Conservation (phyloP, 2,329 filamentous ascomycete genomes). For the Periconia macrospinosa region DNA sequence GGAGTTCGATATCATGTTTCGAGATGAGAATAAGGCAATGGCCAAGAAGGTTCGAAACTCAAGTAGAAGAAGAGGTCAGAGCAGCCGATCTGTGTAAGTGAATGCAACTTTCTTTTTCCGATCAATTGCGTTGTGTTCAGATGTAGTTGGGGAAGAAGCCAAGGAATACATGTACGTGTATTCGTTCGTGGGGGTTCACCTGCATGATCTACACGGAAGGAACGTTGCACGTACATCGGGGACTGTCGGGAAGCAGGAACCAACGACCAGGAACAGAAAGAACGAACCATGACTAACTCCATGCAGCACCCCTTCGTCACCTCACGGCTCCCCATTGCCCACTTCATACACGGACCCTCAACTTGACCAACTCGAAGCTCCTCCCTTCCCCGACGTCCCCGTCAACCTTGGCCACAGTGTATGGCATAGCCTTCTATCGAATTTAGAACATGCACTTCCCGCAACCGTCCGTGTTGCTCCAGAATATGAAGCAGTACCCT, state of each 20-base stretch:
- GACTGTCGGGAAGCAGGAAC: not conserved
- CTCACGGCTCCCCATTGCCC: not conserved
- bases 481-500: slow-evolving; percentile 43
- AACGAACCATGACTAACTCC: not conserved
- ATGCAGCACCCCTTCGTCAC: slow-evolving; percentile 10
- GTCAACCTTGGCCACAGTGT: not conserved
- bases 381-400: slow-evolving; percentile 20
- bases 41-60: slow-evolving; percentile 62
- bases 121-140: not conserved
- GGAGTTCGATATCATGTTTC: slow-evolving; percentile 72
- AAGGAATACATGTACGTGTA: not conserved
- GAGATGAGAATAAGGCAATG: slow-evolving; percentile 71
- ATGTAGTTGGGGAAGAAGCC: not conserved
- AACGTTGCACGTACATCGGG: not conserved
- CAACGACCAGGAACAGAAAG: not conserved
- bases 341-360: not conserved
- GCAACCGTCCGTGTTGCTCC: slow-evolving; percentile 30
- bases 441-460: slow-evolving; percentile 29
- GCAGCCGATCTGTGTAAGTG: not conserved
- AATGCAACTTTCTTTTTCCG: not conserved
- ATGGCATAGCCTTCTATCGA: slow-evolving; percentile 32
- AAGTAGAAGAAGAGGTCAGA: slow-evolving; percentile 21
- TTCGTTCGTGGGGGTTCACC: too few relatives aligned
- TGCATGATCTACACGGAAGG: not conserved
- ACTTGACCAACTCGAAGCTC: slow-evolving; percentile 21